A percentile compares a stretch with the other conserved stretches of the same genome.
Conservation (phyloP, 495 filamentous ascomycete species). For the Cercophora newfieldiana region DNA sequence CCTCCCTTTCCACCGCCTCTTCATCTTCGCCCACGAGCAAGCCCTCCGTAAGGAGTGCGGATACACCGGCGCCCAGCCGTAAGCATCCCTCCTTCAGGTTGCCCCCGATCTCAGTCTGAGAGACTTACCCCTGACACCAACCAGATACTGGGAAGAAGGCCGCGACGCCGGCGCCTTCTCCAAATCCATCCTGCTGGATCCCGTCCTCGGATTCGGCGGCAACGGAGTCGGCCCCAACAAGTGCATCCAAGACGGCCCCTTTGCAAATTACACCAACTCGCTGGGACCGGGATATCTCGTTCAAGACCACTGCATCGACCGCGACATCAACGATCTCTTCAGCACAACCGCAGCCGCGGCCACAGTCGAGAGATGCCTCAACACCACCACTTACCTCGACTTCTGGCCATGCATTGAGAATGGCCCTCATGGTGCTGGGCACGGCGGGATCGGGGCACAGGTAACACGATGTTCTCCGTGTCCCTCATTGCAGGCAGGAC, state of each 20-base stretch:
- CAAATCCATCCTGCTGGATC: slow-evolving; percentile 36
- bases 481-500: neutral
- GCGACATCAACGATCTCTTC: neutral
- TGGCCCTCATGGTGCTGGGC: slow-evolving; percentile 10
- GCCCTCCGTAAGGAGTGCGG: slow-evolving; percentile 43
- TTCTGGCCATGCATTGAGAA: slow-evolving; percentile 13
- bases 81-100: neutral
- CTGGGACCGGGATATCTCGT: slow-evolving; percentile 8
- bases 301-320: slow-evolving; percentile 15
- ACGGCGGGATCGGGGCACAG: slow-evolving; percentile 9
- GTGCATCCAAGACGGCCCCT: slow-evolving; percentile 46
- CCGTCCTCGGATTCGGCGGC: slow-evolving; percentile 46
- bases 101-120: neutral
- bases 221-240: slow-evolving; percentile 30
- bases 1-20: slow-evolving; percentile 53
- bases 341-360: neutral
- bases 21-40: slow-evolving; percentile 44
- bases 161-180: slow-evolving; percentile 44
- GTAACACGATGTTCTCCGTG: neutral
- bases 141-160: slow-evolving; percentile 48
- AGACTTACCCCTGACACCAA: neutral
- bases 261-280: slow-evolving; percentile 12
- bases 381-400: neutral
- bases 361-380: neutral
- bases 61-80: slow-evolving; percentile 45